Conservation (phyloP, 2,329 filamentous ascomycete genomes). For the Cordyceps cateniannulata region DNA sequence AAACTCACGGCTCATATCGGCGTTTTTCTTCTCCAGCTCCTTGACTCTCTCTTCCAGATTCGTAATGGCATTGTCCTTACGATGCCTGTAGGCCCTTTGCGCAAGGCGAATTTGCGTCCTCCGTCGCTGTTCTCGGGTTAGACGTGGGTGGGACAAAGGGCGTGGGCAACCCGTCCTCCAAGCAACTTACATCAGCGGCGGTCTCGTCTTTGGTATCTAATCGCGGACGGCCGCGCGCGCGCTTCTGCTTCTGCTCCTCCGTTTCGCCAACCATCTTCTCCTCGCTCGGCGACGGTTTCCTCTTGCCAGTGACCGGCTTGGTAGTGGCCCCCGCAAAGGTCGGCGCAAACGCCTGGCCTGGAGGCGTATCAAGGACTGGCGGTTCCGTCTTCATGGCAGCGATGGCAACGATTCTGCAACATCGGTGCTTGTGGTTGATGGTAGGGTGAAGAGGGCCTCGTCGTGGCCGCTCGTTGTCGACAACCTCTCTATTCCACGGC, state of each 20-base stretch:
- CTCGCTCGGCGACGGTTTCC: constrained; percentile 20
- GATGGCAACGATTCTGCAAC: background rate
- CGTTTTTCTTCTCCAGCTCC: constrained; percentile 60
- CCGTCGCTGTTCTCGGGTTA: constrained; percentile 51
- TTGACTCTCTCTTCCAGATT: constrained; percentile 65
- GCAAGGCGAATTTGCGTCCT: constrained; percentile 83
- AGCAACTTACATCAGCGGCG: constrained; percentile 64
- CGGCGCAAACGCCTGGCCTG: background rate
- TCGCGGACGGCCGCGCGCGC: constrained; percentile 65
- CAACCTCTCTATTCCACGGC: background rate
- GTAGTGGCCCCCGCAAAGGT: background rate
- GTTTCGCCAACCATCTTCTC: constrained; percentile 21
- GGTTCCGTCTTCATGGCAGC: constrained; percentile 4
- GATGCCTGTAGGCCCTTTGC: constrained; percentile 75
- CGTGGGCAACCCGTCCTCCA: background rate
- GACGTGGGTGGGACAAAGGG: constrained; percentile 12
- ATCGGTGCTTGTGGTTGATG: background rate
- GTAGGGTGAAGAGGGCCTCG: background rate
- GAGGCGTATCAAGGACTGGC: background rate
- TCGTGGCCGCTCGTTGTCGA: background rate
- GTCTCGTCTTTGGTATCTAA: constrained; percentile 73
- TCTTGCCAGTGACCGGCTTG: constrained; percentile 2
- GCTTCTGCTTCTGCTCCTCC: constrained; percentile 46
- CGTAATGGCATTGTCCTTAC: constrained; percentile 76
- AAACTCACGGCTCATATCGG: constrained; percentile 69